These are phyloP conservation scores for Naganishia onofrii DNA, from an alignment of 768 basidiomycete species.

Conservation along the genomic window DNA sequence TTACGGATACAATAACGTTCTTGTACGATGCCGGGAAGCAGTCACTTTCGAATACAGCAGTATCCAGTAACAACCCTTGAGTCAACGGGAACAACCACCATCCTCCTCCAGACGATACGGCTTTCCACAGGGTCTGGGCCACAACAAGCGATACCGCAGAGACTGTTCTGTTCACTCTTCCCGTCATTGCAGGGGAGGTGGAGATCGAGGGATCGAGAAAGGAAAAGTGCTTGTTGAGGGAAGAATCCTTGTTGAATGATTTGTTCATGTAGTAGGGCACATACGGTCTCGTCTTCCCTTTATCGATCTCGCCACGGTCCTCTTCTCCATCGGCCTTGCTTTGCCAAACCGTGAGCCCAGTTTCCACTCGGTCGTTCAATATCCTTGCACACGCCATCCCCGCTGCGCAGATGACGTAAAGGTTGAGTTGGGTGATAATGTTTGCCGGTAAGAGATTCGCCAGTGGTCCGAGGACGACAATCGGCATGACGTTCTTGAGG, in stretches of 20 bases:
- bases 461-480: slow-evolving; percentile 16
- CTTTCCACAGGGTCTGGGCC: not conserved
- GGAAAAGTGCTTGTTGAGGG: slow-evolving; percentile 16
- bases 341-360: not conserved
- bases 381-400: slow-evolving; percentile 7
- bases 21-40: slow-evolving; percentile 22
- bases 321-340: not conserved
- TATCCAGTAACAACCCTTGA: slow-evolving; percentile 27
- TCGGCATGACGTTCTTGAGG: not conserved
- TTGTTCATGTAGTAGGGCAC: slow-evolving; percentile 12
- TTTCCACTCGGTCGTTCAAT: not conserved
- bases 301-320: not conserved
- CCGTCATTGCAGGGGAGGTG: not conserved
- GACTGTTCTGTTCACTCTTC: not conserved
- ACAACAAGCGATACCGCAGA: not conserved
- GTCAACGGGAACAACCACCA: slow-evolving; percentile 32
- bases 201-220: slow-evolving; percentile 8
- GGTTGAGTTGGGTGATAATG: slow-evolving; percentile 27
- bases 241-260: not conserved
- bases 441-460: slow-evolving; percentile 13
- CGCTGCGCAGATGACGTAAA: slow-evolving; percentile 25
- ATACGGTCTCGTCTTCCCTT: not conserved
- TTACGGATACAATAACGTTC: slow-evolving; percentile 25
- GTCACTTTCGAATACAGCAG: slow-evolving; percentile 21
- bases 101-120: slow-evolving; percentile 19